Evolutionary conservation across 1,284 basidiomycete genomes (phyloP).

Genomic region (Fomitopsis pinicola): DNA sequence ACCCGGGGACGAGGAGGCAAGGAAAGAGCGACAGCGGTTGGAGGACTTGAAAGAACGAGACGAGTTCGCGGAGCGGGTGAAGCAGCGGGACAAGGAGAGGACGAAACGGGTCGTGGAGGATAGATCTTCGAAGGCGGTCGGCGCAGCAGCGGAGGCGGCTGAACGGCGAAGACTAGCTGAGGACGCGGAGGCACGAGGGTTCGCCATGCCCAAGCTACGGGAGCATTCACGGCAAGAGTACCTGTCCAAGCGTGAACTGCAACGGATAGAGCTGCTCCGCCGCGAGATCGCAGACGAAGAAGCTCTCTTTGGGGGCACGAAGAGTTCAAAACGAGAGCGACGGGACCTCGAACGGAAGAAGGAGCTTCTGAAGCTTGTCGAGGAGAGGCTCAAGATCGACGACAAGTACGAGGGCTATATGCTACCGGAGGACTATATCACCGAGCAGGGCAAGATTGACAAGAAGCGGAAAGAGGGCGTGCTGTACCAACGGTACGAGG

Average conservation of each 20-base stretch:
- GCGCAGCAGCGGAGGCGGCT: slow-evolving; percentile 80
- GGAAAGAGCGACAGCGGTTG: slow-evolving; percentile 71
- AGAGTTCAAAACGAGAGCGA: slow-evolving; percentile 81
- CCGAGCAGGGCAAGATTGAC: slow-evolving; percentile 98
- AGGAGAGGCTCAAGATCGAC: slow-evolving; percentile 90
- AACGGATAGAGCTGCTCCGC: slow-evolving; percentile 91
- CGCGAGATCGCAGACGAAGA: slow-evolving; percentile 94
- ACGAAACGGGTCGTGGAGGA: slow-evolving; percentile 94
- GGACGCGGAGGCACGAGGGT: slow-evolving; percentile 71
- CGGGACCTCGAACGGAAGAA: slow-evolving; percentile 88
- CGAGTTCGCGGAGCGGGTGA: slow-evolving; percentile 88
- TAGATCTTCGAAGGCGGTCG: slow-evolving; percentile 70
- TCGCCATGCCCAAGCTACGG: slow-evolving; percentile 82
- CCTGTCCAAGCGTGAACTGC: slow-evolving; percentile 91
- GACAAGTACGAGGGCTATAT: slow-evolving; percentile 94
- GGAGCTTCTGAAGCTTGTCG: slow-evolving; percentile 87
- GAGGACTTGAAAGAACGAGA: slow-evolving; percentile 87
- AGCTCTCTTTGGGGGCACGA: slow-evolving; percentile 83
- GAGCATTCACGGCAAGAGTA: slow-evolving; percentile 91
- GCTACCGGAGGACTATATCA: slow-evolving; percentile 95
- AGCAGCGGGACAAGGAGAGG: slow-evolving; percentile 78
- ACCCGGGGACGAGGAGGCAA: slow-evolving; percentile 66
- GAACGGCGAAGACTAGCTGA: slow-evolving; percentile 82
- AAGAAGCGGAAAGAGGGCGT: slow-evolving; percentile 94
- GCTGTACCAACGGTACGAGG: slow-evolving; percentile 92